Evolutionary conservation across 179 eudicot species (phyloP).

Genomic region (Drosera spatulata): DNA sequence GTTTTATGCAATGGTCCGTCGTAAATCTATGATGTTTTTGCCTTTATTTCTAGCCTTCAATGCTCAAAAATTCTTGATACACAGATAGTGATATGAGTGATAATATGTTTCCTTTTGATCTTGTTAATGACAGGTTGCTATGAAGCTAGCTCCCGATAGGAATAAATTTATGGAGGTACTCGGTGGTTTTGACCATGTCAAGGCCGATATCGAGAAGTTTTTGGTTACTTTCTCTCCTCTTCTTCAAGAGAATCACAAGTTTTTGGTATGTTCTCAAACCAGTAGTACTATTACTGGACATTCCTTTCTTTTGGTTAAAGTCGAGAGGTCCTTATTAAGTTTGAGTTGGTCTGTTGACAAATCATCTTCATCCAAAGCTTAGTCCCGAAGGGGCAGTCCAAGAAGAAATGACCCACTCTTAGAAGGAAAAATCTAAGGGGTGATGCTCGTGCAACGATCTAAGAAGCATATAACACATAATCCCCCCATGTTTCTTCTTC

Average conservation of each 20-base stretch:
- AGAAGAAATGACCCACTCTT: no score
- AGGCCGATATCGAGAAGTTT: slow-evolving; percentile 56
- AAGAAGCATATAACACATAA: not conserved
- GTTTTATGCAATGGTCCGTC: no score
- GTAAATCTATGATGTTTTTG: no score
- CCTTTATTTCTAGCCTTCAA: no score
- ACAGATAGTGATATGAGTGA: no score
- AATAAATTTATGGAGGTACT: slow-evolving; percentile 74
- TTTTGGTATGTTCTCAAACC: slow-evolving; percentile 39
- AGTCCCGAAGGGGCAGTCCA: no score
- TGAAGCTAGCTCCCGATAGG: slow-evolving; percentile 84
- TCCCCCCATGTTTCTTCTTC: no score
- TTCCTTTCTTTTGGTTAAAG: not conserved
- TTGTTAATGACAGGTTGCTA: slow-evolving; percentile 50
- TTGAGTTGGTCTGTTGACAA: not conserved
- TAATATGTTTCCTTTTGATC: no score
- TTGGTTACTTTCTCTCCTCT: slow-evolving; percentile 50
- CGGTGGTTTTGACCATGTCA: slow-evolving; percentile 35
- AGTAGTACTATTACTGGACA: not conserved
- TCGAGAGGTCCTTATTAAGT: not conserved
- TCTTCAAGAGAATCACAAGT: slow-evolving; percentile 68
- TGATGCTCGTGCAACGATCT: not conserved
- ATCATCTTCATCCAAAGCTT: not conserved
- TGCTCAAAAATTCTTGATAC: no score
- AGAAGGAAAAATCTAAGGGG: no score